phyloP scores from a whole-genome alignment of 805 yeast species.

The Pichia cephalocereana region DNA sequence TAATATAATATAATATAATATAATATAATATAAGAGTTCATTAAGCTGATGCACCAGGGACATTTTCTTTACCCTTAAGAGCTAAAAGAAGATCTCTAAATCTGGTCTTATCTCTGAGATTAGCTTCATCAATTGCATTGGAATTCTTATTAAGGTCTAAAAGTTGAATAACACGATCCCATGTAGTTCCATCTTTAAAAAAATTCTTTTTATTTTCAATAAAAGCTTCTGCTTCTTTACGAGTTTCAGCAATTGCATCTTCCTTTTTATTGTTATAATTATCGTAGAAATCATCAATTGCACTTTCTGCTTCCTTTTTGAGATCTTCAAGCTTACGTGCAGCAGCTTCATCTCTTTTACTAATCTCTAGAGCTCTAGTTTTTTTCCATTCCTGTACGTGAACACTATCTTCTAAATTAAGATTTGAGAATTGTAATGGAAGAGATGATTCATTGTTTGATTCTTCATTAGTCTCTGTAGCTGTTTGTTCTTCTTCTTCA shows the following conservation, averaged over 20 bases:
- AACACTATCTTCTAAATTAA: constrained; percentile 40
- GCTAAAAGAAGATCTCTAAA: constrained; percentile 43
- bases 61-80: constrained; percentile 44
- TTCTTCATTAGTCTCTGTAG: constrained; percentile 12
- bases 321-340: constrained; percentile 54
- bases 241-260: constrained; percentile 50
- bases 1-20: too few relatives aligned
- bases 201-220: constrained; percentile 64
- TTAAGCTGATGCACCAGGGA: constrained; percentile 39
- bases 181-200: constrained; percentile 39
- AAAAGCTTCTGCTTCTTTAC: constrained; percentile 61
- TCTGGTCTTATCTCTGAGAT: constrained; percentile 41
- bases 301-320: constrained; percentile 66
- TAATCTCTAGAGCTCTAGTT: constrained; percentile 69
- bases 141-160: constrained; percentile 29
- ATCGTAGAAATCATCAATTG: constrained; percentile 87
- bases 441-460: constrained; percentile 25
- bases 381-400: constrained; percentile 72
- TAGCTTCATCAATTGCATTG: constrained; percentile 22
- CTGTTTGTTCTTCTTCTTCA: constrained; percentile 13
- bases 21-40: not conserved
- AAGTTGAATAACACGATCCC: constrained; percentile 48
- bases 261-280: constrained; percentile 81
- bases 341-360: constrained; percentile 68
- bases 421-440: constrained; percentile 30